Base-by-base conservation (phyloP, 495 filamentous ascomycete species). In the Copromyces sp. region DNA sequence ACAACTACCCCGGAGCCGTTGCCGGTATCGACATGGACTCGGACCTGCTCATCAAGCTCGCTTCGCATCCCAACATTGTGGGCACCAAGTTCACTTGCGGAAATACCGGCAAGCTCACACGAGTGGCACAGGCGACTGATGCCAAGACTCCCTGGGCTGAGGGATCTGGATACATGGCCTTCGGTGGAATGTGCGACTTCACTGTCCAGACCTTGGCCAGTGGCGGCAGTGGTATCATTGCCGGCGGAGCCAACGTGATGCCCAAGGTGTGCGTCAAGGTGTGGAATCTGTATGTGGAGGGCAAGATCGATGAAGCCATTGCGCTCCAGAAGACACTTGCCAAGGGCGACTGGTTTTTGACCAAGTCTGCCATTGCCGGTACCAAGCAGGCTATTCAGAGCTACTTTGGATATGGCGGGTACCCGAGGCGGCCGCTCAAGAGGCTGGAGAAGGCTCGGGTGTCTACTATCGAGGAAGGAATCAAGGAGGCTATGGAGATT, bases 1-100 rank as follows among this genome's bases (percentile, higher is more conserved):
- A 96, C 85, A 96, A 97, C 85, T 96, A 96, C 82, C 93, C 93
- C 2, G 93, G 93, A 42, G 93, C 93, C 42, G 93, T 96, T 6
- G 89, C 92, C n/a, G 93, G 93, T 38, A 93, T 97, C 77, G 93
- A 96, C 79, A 92, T 97, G 91, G 93, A 95, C 85, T 93, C 90
- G 41, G 93, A 97, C 78, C 87, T 95, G 69, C 87, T 96, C 74
- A 93, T 95, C 80, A 88, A 86, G 77, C 88, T 97, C 53, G 92
- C 91, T 29, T 82, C 90, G 74, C 93, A 96, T 79, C 90, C 91
- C 68, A 96, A 97, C 80, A 90, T 97, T 76, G 84, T 93, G 72
- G 93, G 93, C 69, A 94, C 93, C 68, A 96, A 96, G 80, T 97
- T 97, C 86, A 96, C 93, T 29, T 95, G 93, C 77, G 93, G 92